phyloP scores from a whole-genome alignment of 805 yeast species.

The Torulaspora franciscae region DNA sequence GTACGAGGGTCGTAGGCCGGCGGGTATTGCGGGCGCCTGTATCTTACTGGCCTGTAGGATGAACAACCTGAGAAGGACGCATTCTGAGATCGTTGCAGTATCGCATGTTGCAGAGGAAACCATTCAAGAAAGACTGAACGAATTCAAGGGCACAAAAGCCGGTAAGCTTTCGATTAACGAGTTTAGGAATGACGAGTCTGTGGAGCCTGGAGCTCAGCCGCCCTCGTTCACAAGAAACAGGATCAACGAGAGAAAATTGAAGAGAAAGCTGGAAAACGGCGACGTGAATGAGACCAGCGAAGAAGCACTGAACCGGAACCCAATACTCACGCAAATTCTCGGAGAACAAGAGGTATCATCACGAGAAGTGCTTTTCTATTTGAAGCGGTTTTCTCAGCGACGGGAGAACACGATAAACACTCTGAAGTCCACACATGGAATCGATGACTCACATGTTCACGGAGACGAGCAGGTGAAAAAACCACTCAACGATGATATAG shows the following conservation, averaged over 20 bases:
- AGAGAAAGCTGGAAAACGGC: conserved; percentile 31
- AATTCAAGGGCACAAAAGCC: conserved; percentile 73
- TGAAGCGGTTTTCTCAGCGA: conserved; percentile 32
- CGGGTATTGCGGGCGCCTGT: conserved; percentile 98
- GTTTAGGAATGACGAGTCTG: conserved; percentile 53
- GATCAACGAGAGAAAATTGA: conserved; percentile 42
- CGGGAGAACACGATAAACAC: conserved; percentile 28
- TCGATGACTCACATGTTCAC: conserved; percentile 27
- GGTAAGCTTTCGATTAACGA: conserved; percentile 67
- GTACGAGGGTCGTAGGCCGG: conserved; percentile 94
- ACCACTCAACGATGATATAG: conserved; percentile 30
- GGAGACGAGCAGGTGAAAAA: conserved; percentile 10
- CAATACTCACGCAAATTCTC: conserved; percentile 41
- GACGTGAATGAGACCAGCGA: conserved; percentile 35
- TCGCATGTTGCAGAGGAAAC: conserved; percentile 96
- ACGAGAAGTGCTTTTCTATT: conserved; percentile 40
- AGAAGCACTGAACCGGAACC: conserved; percentile 40
- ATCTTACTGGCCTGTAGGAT: conserved; percentile 88
- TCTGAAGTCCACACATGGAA: conserved; percentile 32
- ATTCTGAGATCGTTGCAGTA: conserved; percentile 88
- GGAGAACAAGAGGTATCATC: conserved; percentile 44
- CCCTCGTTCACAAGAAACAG: conserved; percentile 75
- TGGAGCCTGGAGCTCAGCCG: conserved; percentile 53
- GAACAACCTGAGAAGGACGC: conserved; percentile 90
- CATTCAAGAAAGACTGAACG: conserved; percentile 81